Evolutionary conservation across 2,329 filamentous ascomycete species (phyloP).

Genomic region (Botryotinia narcissicola): DNA sequence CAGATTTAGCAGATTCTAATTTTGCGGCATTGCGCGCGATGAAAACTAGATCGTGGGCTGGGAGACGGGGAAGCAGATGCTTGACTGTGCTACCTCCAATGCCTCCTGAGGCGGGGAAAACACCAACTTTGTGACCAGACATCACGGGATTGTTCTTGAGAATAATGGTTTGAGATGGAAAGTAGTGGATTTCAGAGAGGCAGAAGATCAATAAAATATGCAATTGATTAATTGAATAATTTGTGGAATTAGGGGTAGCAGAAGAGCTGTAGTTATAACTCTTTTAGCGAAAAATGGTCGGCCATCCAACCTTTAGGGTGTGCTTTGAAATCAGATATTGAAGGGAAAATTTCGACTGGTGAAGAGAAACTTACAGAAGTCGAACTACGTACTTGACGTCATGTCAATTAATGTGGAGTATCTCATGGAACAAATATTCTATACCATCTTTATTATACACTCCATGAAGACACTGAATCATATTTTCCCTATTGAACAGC

Average conservation of each 20-base stretch:
- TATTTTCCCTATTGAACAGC: background rate
- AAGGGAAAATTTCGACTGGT: background rate
- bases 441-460: background rate
- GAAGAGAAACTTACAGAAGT: background rate
- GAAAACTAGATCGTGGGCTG: background rate
- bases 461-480: background rate
- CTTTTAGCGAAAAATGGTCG: background rate
- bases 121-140: background rate
- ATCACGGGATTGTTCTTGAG: background rate
- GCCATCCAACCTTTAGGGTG: background rate
- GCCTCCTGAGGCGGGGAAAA: background rate
- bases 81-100: background rate
- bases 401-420: background rate
- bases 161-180: background rate
- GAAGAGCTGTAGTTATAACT: background rate
- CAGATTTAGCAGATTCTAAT: background rate
- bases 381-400: background rate
- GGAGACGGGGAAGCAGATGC: background rate
- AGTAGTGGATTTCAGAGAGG: background rate
- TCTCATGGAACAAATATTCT: background rate
- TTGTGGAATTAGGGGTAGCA: background rate
- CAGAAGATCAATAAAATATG: background rate
- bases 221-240: background rate
- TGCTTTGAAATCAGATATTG: background rate
- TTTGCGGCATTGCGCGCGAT: background rate